Evolutionary conservation across 1,284 basidiomycete species (phyloP).

Genomic region (Coriolopsis trogii): DNA sequence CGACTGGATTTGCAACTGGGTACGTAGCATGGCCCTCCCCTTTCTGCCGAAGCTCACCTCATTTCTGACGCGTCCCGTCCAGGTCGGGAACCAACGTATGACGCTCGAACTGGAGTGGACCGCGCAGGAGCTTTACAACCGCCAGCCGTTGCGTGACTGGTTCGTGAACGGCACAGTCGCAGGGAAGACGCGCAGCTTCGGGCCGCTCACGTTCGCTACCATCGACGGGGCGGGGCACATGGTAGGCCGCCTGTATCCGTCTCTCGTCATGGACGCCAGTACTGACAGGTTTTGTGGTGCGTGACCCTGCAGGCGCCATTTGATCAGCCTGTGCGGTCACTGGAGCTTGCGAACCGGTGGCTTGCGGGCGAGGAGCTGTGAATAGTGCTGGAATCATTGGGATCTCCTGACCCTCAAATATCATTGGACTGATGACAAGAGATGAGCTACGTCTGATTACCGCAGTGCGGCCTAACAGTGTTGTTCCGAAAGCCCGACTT

Average conservation of each 20-base stretch:
- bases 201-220: slow-evolving; percentile 66
- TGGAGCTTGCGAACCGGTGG: slow-evolving; percentile 58
- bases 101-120: slow-evolving; percentile 65
- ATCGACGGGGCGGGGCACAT: slow-evolving; percentile 66
- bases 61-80: not conserved
- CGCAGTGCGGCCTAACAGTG: too few species aligned
- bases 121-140: slow-evolving; percentile 52
- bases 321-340: slow-evolving; percentile 59
- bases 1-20: slow-evolving; percentile 80
- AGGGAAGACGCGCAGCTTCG: slow-evolving; percentile 59
- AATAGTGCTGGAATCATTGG: too few species aligned
- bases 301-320: slow-evolving; percentile 57
- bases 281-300: not conserved
- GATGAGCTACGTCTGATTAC: too few species aligned
- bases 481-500: too few species aligned
- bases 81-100: slow-evolving; percentile 65
- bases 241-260: slow-evolving; percentile 44
- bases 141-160: slow-evolving; percentile 59
- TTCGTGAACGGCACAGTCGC: slow-evolving; percentile 47
- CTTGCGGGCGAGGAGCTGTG: slow-evolving; percentile 40
- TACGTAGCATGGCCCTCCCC: slow-evolving; percentile 33
- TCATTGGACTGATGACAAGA: too few species aligned
- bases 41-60: not conserved
- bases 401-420: too few species aligned
- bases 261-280: not conserved